A percentile compares a stretch with the other conserved stretches of the same genome.
Conservation (phyloP, 2,329 filamentous ascomycete genomes). For the Clonostachys rhizophaga region DNA sequence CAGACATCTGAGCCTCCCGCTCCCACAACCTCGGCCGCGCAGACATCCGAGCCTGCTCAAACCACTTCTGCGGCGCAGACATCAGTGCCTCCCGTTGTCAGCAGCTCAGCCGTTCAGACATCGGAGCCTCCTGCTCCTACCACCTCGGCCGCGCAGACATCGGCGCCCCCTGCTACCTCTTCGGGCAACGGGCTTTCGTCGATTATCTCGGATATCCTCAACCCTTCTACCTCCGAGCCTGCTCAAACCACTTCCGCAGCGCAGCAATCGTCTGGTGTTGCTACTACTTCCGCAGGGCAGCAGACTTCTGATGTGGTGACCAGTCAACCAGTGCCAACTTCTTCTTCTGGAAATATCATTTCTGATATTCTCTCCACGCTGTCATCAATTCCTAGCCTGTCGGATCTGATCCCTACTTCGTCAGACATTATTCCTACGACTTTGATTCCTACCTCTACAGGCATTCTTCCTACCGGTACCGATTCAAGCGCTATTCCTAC, state of each 20-base stretch:
- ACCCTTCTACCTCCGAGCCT: slow-evolving; percentile 4
- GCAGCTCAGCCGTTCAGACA: neutral
- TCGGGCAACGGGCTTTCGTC: slow-evolving; percentile 3
- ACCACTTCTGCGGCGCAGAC: neutral
- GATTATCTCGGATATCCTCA: slow-evolving; percentile 2
- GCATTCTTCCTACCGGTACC: neutral
- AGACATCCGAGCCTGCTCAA: slow-evolving; percentile 3
- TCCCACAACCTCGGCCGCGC: neutral
- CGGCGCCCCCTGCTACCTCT: neutral
- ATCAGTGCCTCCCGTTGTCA: neutral
- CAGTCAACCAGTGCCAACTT: no score
- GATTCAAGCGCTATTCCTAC: neutral
- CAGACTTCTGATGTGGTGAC: slow-evolving; percentile 1
- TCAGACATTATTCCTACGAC: no score
- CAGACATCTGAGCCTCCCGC: neutral
- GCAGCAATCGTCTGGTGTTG: no score
- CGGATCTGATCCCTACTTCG: no score
- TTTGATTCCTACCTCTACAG: neutral
- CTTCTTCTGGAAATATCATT: no score
- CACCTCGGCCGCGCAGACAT: neutral
- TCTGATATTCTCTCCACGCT: no score
- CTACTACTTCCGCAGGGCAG: neutral
- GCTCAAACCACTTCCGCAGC: no score
- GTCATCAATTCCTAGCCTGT: no score
- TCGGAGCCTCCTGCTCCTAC: neutral